phyloP scores from a whole-genome alignment of 2,329 filamentous ascomycete genomes.

The Niveomyces coronatus region DNA sequence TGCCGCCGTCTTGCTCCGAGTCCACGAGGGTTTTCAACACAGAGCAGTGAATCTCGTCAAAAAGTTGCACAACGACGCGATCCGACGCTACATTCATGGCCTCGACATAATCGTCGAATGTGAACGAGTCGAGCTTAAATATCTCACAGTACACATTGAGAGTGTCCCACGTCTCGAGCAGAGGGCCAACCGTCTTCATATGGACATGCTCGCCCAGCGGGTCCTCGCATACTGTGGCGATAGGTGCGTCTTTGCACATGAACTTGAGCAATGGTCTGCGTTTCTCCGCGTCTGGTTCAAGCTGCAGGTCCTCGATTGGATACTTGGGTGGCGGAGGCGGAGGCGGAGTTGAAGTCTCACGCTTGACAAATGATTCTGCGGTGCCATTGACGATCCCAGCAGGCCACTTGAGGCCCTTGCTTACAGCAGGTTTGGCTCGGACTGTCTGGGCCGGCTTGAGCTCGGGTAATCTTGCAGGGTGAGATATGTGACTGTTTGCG shows the following conservation, averaged over 20 bases:
- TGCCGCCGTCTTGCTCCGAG: slow-evolving; percentile 63
- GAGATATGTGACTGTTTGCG: slow-evolving; percentile 25
- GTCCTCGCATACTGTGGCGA: slow-evolving; percentile 31
- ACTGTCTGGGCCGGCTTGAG: slow-evolving; percentile 45
- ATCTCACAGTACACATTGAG: slow-evolving; percentile 97
- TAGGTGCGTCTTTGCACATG: slow-evolving; percentile 55
- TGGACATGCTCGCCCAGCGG: slow-evolving; percentile 42
- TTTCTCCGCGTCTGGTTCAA: slow-evolving; percentile 55
- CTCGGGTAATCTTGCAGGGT: slow-evolving; percentile 53
- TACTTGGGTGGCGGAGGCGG: slow-evolving; percentile 71
- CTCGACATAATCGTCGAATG: slow-evolving; percentile 91
- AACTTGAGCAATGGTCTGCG: slow-evolving; percentile 70
- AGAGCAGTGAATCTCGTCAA: slow-evolving; percentile 85
- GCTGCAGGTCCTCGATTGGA: slow-evolving; percentile 86
- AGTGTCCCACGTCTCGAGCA: slow-evolving; percentile 92
- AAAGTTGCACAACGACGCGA: slow-evolving; percentile 68
- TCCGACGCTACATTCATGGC: slow-evolving; percentile 69
- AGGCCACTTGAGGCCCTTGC: slow-evolving; percentile 55
- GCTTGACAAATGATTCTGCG: slow-evolving; percentile 19
- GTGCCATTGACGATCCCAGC: slow-evolving; percentile 21
- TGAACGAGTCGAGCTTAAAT: slow-evolving; percentile 91
- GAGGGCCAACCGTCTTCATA: slow-evolving; percentile 74
- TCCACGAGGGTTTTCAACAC: slow-evolving; percentile 80
- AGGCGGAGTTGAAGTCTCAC: slow-evolving; percentile 32
- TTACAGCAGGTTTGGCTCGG: slow-evolving; percentile 25